phyloP scores from a whole-genome alignment of 78 protist species.

The Acrasis kona region DNA sequence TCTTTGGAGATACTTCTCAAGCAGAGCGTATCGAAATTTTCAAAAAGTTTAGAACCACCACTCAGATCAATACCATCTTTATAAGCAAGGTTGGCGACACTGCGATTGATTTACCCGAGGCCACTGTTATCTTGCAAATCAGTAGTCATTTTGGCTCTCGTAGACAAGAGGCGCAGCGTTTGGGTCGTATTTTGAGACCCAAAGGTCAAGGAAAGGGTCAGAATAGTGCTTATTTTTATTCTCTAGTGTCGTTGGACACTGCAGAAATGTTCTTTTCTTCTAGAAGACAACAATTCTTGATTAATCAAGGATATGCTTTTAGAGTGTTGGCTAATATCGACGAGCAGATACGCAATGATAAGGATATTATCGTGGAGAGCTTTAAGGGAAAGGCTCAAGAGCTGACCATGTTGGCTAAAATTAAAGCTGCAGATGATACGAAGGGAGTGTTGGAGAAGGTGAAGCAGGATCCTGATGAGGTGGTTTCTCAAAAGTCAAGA shows the following conservation, averaged over 20 bases:
- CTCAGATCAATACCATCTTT: slow-evolving; percentile 51
- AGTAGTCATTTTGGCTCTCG: slow-evolving; percentile 87
- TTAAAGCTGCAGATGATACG: too few species aligned
- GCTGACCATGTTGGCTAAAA: too few species aligned
- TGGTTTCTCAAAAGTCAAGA: too few species aligned
- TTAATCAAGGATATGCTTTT: slow-evolving; percentile 90
- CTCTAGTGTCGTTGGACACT: slow-evolving; percentile 89
- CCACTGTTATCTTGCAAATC: slow-evolving; percentile 92
- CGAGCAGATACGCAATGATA: background rate
- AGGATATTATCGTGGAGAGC: background rate
- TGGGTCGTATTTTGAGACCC: slow-evolving; percentile 94
- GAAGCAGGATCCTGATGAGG: too few species aligned
- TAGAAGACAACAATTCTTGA: slow-evolving; percentile 91
- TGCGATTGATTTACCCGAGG: slow-evolving; percentile 94
- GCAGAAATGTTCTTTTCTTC: slow-evolving; percentile 85
- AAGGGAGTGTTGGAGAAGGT: too few species aligned
- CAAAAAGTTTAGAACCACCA: slow-evolving; percentile 34
- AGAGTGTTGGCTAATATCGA: slow-evolving; percentile 4
- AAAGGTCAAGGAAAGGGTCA: slow-evolving; percentile 33
- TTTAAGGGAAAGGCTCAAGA: background rate
- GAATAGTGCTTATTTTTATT: slow-evolving; percentile 94
- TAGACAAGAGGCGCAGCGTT: slow-evolving; percentile 99
- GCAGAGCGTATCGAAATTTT: slow-evolving; percentile 52
- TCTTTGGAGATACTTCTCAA: slow-evolving; percentile 62
- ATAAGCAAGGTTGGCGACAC: slow-evolving; percentile 90